phyloP scores from a whole-genome alignment of 192 early-diverging fungal species.

The Backusella westeae region DNA sequence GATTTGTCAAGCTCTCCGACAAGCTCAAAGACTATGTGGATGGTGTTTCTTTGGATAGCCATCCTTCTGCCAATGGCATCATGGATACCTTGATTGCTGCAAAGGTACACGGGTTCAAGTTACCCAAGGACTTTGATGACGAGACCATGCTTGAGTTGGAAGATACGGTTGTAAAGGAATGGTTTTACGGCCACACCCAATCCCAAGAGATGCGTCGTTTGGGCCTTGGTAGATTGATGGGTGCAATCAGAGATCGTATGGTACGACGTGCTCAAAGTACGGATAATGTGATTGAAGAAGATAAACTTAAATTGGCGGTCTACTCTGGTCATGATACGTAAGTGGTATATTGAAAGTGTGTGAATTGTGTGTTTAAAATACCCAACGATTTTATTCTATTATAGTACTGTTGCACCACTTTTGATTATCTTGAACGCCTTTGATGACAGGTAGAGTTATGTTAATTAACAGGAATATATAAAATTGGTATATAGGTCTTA shows the following conservation, averaged over 20 bases:
- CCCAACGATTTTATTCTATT: neutral
- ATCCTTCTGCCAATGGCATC: slow-evolving; percentile 41
- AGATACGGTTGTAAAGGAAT: slow-evolving; percentile 28
- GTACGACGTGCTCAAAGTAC: slow-evolving; percentile 20
- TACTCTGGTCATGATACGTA: slow-evolving; percentile 45
- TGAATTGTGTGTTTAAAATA: neutral
- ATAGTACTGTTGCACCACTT: slow-evolving; percentile 37
- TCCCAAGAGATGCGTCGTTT: slow-evolving; percentile 30
- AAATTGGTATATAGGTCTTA: neutral
- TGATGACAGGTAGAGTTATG: slow-evolving; percentile 27
- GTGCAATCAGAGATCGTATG: slow-evolving; percentile 37
- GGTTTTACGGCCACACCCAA: slow-evolving; percentile 34
- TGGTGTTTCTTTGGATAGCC: slow-evolving; percentile 29
- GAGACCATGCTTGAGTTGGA: slow-evolving; percentile 26
- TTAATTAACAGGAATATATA: neutral
- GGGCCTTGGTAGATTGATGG: slow-evolving; percentile 35
- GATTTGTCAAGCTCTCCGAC: slow-evolving; percentile 19
- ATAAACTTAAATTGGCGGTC: slow-evolving; percentile 33
- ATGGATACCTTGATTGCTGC: slow-evolving; percentile 36
- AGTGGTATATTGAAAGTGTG: neutral
- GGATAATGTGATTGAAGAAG: slow-evolving; percentile 20
- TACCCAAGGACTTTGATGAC: slow-evolving; percentile 32
- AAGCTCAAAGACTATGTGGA: slow-evolving; percentile 28
- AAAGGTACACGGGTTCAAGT: slow-evolving; percentile 29
- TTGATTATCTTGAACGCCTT: slow-evolving; percentile 30